These are phyloP conservation scores for Prunus mira DNA, from an alignment of 306 rosid genomes.

Conservation along the genomic window DNA sequence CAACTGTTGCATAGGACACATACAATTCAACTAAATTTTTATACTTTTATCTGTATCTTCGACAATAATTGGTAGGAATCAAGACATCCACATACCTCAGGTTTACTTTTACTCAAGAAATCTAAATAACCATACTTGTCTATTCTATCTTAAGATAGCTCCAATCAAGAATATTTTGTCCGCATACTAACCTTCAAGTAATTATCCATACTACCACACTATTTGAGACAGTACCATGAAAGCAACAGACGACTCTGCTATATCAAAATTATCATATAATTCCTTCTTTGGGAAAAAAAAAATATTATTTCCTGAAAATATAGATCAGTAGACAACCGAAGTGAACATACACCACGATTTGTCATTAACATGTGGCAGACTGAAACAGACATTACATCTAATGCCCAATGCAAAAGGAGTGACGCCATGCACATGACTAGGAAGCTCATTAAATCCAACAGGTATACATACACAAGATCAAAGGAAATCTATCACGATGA, in stretches of 20 bases:
- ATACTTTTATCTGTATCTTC: not conserved
- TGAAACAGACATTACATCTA: not conserved
- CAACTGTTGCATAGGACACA: not conserved
- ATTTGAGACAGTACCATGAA: not conserved
- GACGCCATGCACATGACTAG: not conserved
- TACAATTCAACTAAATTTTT: not conserved
- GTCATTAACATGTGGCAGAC: not conserved
- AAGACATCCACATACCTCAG: not conserved
- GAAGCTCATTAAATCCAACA: not conserved
- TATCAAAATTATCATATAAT: not conserved
- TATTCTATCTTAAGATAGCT: constrained; percentile 1
- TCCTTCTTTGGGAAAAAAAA: not conserved
- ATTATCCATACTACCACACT: not conserved
- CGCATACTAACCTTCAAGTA: not conserved
- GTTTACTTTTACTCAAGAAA: constrained; percentile 1
- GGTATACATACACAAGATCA: not conserved
- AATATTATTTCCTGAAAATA: not conserved
- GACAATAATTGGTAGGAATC: not conserved
- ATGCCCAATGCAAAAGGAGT: not conserved
- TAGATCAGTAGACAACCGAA: not conserved
- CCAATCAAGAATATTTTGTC: not conserved
- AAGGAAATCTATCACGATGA: not conserved
- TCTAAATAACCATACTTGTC: not conserved
- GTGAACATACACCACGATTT: not conserved
- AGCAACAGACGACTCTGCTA: not conserved